A percentile compares a stretch with the other conserved stretches of the same genome.
Conservation (phyloP, 192 early-diverging fungal genomes). For the Rhizophlyctis rosea region DNA sequence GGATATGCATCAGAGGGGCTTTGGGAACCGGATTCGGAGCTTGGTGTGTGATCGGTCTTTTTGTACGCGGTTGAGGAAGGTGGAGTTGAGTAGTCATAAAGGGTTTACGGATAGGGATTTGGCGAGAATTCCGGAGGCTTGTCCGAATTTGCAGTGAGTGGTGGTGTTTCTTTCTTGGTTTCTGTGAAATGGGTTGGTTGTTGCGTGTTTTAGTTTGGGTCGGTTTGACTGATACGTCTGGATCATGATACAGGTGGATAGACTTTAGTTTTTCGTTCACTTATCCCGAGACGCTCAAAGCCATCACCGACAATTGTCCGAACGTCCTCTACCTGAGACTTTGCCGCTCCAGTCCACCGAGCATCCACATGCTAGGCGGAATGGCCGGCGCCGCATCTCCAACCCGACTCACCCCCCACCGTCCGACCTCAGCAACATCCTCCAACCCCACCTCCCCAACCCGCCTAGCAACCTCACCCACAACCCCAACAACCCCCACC, state of each 20-base stretch:
- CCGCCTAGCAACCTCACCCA: too few relatives aligned
- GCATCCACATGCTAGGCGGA: too few relatives aligned
- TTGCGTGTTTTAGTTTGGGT: background rate
- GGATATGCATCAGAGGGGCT: slow-evolving; percentile 29
- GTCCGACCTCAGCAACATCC: slow-evolving; percentile 1
- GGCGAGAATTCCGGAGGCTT: slow-evolving; percentile 18
- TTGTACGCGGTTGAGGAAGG: slow-evolving; percentile 29
- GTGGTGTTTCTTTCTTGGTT: background rate
- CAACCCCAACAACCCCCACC: background rate
- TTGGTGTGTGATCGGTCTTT: slow-evolving; percentile 28
- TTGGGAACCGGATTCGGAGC: slow-evolving; percentile 29
- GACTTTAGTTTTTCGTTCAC: slow-evolving; percentile 47
- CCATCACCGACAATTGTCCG: slow-evolving; percentile 27
- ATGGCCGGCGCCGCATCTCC: too few relatives aligned
- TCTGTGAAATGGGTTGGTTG: background rate
- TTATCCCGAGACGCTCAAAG: slow-evolving; percentile 33
- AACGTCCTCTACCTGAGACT: slow-evolving; percentile 37
- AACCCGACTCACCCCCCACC: background rate
- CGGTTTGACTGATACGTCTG: background rate
- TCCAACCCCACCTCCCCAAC: background rate
- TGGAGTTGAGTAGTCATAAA: slow-evolving; percentile 32
- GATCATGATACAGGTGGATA: slow-evolving; percentile 34
- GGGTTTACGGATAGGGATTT: slow-evolving; percentile 40
- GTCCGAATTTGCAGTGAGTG: slow-evolving; percentile 28
- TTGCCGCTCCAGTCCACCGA: slow-evolving; percentile 22